Evolutionary conservation across 2,329 filamentous ascomycete species (phyloP), one percentile per base, ranked within the genome.

Genomic region (Penicillium sclerotigenum): DNA sequence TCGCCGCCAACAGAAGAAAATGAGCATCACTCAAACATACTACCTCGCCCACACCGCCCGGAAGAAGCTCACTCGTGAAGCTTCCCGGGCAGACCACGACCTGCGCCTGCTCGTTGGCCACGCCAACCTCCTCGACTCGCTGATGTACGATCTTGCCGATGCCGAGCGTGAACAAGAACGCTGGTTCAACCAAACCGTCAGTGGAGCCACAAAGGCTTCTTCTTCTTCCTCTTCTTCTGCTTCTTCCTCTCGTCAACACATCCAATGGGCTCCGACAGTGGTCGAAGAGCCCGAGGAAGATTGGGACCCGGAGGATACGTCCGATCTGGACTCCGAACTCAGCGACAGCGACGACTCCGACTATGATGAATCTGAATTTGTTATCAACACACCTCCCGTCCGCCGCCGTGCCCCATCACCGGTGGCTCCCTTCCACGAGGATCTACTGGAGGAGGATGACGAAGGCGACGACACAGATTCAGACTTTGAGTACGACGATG

Each of bases 21-120:
- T 97, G 94, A 95, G 89, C 75, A 88, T 97, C 80, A 95, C 93
- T 28, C 91, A 97, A 79, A 97, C 93, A 60, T 99, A 97, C 88
- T 96, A 91, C 81, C 88, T 97, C 69, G 94, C 94, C 74, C 92
- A 96, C 83, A 93, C 92, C 78, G 94, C 94, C 73, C 87, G 94
- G 75, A 88, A 87, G 68, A 99, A 99, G 91, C 91, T 99, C 72
- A 91, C 91, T 64, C 85, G 83, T 63, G 93, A 97, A 80, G 94
- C 94, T 80, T 86, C 87, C 76, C 88, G 88, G 70, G 82, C 90
- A 68, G 93, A 97, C 74, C 94, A 97, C 83, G 87, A 97, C 81
- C 89, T 99, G 62, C 87, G 93, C 72, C 86, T 95, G 43, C 88
- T 99, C 59, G 94, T 99, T 68, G 94, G 93, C 70, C 94, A 99